Evolutionary conservation across 495 filamentous ascomycete species (phyloP).

Genomic region (Podospora pseudocomata): DNA sequence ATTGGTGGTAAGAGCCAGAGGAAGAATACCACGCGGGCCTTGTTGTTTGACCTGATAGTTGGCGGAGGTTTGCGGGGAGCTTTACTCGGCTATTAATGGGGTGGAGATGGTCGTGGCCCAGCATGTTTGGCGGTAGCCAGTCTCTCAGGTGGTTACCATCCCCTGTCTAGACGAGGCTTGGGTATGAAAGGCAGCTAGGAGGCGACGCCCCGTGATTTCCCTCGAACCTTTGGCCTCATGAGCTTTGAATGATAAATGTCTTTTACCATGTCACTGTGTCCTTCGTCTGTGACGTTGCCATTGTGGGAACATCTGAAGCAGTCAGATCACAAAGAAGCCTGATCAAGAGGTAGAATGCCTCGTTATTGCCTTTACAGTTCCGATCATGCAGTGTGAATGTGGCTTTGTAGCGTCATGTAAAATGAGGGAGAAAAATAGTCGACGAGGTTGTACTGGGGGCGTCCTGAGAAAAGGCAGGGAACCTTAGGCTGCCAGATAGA

Average conservation of each 20-base stretch:
- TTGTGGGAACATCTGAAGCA: background rate
- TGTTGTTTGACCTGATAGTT: background rate
- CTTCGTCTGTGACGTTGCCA: background rate
- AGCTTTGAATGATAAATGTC: too few relatives aligned
- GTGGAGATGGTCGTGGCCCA: background rate
- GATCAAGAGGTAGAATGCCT: background rate
- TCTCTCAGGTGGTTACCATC: background rate
- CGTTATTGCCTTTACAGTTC: background rate
- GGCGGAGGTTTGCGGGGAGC: background rate
- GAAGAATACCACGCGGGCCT: too few relatives aligned
- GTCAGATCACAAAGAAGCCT: background rate
- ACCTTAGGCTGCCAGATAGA: conserved; percentile 7
- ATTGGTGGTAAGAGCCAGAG: background rate
- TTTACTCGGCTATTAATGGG: background rate
- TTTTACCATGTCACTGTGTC: too few relatives aligned
- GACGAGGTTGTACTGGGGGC: background rate
- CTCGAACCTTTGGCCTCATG: too few relatives aligned
- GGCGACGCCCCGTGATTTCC: too few relatives aligned
- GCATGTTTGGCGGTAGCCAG: background rate
- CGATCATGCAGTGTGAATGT: background rate
- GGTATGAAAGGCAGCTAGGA: too few relatives aligned
- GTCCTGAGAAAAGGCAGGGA: background rate
- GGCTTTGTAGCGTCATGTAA: background rate
- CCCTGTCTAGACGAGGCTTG: too few relatives aligned
- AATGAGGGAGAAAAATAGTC: background rate